Percentiles rank a stretch among this genome's conserved stretches.
These are phyloP conservation scores for Dactylellina cionopaga DNA, from an alignment of 2,329 filamentous ascomycete genomes.

Conservation along the genomic window DNA sequence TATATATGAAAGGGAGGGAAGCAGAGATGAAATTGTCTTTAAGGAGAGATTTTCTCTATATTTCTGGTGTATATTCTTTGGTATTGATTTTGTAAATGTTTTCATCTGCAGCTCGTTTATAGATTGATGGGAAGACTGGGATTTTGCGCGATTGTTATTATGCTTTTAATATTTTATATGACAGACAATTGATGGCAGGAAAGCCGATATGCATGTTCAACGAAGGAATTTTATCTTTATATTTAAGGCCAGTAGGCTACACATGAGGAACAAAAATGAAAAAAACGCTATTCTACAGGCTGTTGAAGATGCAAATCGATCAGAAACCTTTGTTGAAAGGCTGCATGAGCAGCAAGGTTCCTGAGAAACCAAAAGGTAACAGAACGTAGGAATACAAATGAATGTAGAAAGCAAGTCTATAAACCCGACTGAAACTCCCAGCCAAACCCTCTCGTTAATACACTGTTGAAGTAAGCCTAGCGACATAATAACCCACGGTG, in stretches of 20 bases:
- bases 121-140: constrained; percentile 11
- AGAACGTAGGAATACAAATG: neutral
- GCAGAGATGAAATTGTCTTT: no score
- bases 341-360: no score
- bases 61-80: constrained; percentile 1
- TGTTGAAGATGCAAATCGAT: constrained; percentile 13
- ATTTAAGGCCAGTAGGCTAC: no score
- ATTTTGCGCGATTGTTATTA: no score
- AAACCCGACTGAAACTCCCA: neutral
- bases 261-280: neutral
- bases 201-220: no score
- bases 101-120: no score
- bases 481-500: neutral
- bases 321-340: neutral
- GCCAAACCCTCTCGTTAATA: constrained; percentile 8
- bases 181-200: no score
- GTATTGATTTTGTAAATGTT: neutral
- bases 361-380: neutral
- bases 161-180: no score
- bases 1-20: neutral
- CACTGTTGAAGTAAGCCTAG: constrained; percentile 23
- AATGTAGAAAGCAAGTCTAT: neutral
- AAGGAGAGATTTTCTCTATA: neutral
- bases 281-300: constrained; percentile 6
- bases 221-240: no score